phyloP scores from a whole-genome alignment of 345 rosid genomes.

The Pistacia atlantica region DNA sequence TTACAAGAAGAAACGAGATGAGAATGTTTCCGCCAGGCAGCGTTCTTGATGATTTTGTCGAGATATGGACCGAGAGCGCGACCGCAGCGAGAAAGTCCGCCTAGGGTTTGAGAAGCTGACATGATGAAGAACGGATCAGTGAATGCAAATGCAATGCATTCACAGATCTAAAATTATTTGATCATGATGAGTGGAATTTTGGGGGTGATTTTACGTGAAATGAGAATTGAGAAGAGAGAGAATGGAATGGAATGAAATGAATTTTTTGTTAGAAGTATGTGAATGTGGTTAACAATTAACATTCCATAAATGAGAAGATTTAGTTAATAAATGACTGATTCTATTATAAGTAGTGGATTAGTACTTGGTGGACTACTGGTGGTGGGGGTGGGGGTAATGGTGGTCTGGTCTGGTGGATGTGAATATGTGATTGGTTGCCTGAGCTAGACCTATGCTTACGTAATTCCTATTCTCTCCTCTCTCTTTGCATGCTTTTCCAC shows the following conservation, averaged over 20 bases:
- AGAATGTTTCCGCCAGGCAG: conserved; percentile 95
- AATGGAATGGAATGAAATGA: neutral
- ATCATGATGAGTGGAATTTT: too few species aligned
- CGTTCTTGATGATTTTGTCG: conserved; percentile 91
- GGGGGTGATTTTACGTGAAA: too few species aligned
- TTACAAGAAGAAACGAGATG: conserved; percentile 84
- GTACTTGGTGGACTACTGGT: neutral
- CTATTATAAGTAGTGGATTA: neutral
- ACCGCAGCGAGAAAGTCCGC: conserved; percentile 80
- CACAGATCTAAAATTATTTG: conserved; percentile 4
- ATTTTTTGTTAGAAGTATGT: neutral
- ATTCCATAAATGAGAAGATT: neutral
- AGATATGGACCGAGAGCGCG: conserved; percentile 76
- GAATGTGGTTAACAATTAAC: neutral
- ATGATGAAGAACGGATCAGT: conserved; percentile 16
- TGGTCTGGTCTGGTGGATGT: neutral
- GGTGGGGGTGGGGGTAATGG: neutral
- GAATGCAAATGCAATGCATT: conserved; percentile 11
- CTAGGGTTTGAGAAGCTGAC: conserved; percentile 73
- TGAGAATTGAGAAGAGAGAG: neutral
- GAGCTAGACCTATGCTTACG: conserved; percentile 6
- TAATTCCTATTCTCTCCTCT: neutral
- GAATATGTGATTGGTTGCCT: neutral
- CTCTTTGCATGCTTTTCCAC: neutral
- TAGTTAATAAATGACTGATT: too few species aligned